phyloP scores from a whole-genome alignment of 768 basidiomycete species.

The Boletus patriciae region DNA sequence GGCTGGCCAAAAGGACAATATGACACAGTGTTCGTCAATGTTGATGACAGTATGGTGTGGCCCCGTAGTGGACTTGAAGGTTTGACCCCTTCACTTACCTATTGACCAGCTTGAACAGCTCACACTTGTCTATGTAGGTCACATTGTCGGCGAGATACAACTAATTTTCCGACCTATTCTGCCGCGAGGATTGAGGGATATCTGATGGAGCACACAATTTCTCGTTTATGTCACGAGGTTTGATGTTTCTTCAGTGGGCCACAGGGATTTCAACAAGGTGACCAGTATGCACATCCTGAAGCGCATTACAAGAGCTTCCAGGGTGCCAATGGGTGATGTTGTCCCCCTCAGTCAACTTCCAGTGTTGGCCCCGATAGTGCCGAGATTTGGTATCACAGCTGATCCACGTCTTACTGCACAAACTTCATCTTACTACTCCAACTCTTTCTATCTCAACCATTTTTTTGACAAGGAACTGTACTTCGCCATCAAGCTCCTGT shows the following conservation, averaged over 20 bases:
- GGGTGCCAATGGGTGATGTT: slow-evolving; percentile 24
- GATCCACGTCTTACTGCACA: slow-evolving; percentile 18
- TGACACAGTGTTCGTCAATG: slow-evolving; percentile 23
- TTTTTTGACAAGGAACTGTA: slow-evolving; percentile 34
- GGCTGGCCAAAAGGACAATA: slow-evolving; percentile 23
- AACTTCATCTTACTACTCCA: slow-evolving; percentile 21
- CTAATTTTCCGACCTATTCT: slow-evolving; percentile 16
- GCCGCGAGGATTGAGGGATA: not conserved
- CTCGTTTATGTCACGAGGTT: slow-evolving; percentile 29
- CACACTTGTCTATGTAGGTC: not conserved
- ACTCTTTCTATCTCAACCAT: slow-evolving; percentile 32
- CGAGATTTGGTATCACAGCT: slow-evolving; percentile 28
- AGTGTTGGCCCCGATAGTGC: slow-evolving; percentile 25
- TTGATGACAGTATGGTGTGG: slow-evolving; percentile 20
- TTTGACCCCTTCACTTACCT: not conserved
- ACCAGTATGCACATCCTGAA: slow-evolving; percentile 27
- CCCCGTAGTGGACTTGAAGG: slow-evolving; percentile 13
- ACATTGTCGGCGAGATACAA: slow-evolving; percentile 15
- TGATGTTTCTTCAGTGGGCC: slow-evolving; percentile 22
- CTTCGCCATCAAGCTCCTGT: not conserved
- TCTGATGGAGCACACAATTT: slow-evolving; percentile 5
- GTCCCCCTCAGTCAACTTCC: slow-evolving; percentile 27
- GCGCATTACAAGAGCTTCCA: slow-evolving; percentile 9
- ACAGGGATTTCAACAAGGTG: slow-evolving; percentile 6
- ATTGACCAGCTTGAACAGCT: not conserved